Percentiles rank a stretch among this genome's conserved stretches.
phyloP scores from a whole-genome alignment of 306 rosid species.

The Cucumis melo region DNA sequence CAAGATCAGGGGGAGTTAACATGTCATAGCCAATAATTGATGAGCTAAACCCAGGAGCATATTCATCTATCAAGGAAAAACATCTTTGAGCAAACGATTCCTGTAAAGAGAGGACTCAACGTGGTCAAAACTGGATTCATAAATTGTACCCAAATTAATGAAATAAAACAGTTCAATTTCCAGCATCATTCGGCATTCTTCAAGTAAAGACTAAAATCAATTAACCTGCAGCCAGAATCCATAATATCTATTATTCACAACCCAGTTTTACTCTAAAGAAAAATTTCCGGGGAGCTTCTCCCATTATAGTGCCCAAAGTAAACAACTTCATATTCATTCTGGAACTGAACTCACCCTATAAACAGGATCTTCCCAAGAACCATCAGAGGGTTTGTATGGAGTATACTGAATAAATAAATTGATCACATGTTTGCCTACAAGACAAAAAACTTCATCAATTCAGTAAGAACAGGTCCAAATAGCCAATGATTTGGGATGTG shows the following conservation, averaged over 20 bases:
- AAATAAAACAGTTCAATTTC: neutral
- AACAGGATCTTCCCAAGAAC: constrained; percentile 65
- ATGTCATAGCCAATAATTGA: constrained; percentile 81
- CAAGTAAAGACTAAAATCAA: neutral
- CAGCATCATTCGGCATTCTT: neutral
- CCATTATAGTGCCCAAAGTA: neutral
- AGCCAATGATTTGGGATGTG: too few relatives aligned
- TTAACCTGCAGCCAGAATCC: neutral
- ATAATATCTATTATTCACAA: neutral
- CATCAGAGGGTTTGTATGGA: constrained; percentile 69
- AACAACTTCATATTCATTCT: neutral
- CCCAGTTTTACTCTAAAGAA: neutral
- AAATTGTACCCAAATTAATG: neutral
- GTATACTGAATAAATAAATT: constrained; percentile 88
- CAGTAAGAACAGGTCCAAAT: neutral
- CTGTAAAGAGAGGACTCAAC: constrained; percentile 16
- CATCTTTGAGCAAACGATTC: constrained; percentile 71
- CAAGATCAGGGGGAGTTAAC: constrained; percentile 97
- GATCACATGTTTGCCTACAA: constrained; percentile 77
- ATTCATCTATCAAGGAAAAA: constrained; percentile 66
- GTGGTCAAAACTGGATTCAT: neutral
- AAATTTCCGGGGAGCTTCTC: neutral
- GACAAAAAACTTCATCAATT: neutral
- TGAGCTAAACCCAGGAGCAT: constrained; percentile 77
- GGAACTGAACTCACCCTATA: constrained; percentile 57